These are phyloP conservation scores for Aureobasidium sp. DNA, from an alignment of 2,329 filamentous ascomycete species.

Conservation along the genomic window DNA sequence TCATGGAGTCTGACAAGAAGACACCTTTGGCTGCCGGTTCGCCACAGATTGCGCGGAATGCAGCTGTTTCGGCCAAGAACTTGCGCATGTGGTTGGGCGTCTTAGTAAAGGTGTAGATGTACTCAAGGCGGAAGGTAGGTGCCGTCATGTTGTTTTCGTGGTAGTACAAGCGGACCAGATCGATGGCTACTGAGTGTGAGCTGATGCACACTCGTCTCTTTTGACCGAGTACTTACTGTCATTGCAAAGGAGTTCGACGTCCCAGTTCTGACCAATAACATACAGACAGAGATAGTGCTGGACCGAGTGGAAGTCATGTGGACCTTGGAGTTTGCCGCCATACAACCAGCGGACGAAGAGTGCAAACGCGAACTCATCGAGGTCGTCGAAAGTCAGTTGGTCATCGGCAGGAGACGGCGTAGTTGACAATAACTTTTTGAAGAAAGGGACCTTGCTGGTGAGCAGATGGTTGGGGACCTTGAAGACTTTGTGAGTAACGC, in stretches of 20 bases:
- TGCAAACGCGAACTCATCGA: constrained; percentile 27
- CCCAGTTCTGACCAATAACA: constrained; percentile 24
- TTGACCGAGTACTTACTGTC: constrained; percentile 18
- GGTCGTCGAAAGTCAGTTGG: constrained; percentile 23
- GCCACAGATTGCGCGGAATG: constrained; percentile 26
- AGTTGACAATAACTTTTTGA: constrained; percentile 21
- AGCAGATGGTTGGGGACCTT: constrained; percentile 23
- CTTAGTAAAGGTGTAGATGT: constrained; percentile 27
- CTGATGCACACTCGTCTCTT: neutral
- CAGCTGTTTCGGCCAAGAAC: constrained; percentile 29
- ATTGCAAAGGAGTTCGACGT: constrained; percentile 27
- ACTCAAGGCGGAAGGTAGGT: constrained; percentile 30
- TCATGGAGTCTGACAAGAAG: constrained; percentile 24
- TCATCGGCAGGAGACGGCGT: constrained; percentile 17
- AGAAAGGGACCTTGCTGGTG: constrained; percentile 24
- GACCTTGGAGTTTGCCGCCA: constrained; percentile 24
- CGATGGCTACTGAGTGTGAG: constrained; percentile 23
- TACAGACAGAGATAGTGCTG: constrained; percentile 31
- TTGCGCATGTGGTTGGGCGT: constrained; percentile 25
- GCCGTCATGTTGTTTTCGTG: constrained; percentile 27
- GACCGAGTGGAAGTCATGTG: constrained; percentile 29
- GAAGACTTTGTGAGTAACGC: constrained; percentile 24
- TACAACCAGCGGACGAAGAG: constrained; percentile 29
- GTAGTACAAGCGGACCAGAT: constrained; percentile 29
- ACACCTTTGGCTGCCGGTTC: constrained; percentile 15